Base-by-base conservation (phyloP, 345 rosid genomes). In the Hibiscus syriacus region DNA sequence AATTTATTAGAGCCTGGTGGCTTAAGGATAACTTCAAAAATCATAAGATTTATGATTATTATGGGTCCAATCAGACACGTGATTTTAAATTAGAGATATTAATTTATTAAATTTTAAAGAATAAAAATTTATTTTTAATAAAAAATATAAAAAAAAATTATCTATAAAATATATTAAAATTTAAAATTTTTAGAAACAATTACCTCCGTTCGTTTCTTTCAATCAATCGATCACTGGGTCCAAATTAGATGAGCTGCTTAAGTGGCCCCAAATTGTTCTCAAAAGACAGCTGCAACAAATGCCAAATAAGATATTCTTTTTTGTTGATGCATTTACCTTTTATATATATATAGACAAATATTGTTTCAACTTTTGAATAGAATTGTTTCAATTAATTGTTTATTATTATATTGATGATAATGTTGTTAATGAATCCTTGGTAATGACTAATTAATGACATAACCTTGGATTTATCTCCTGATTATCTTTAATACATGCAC, bases 221-320 rank as follows among this genome's bases (percentile, higher is more conserved):
- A n/a, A n/a, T n/a, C n/a, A n/a, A n/a, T n/a, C n/a, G n/a, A n/a
- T n/a, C n/a, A n/a, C n/a, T n/a, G 55, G 54, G 3, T 70, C 71
- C 22, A 39, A 45, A 61, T 70, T 70, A 72, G 74, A 71, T 52
- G 68, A 53, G 70, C 52, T 71, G 66, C 41, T 54, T 45, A 59
- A 53, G 65, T 64, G 78, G 66, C 83, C 65, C 72, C 68, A 55
- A 72, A 43, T 57, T 50, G 73, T 45, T 59, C 77, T 58, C 81
- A 80, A 76, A 76, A 70, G 83, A 67, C 80, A 80, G 64, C 23
- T 71, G 63, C 69, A 57, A 12, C 50, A 70, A 68, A 73, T 67
- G 50, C 71, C 68, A 77, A 76, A 68, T 68, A 39, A 70, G 34
- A 68, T 25, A 63, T 71, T 19, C 63, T 20, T 64, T n/a, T 46